Evolutionary conservation across 805 yeast genomes (phyloP), one percentile per base, ranked within the genome.

Genomic region (Starmerella riodocensis): DNA sequence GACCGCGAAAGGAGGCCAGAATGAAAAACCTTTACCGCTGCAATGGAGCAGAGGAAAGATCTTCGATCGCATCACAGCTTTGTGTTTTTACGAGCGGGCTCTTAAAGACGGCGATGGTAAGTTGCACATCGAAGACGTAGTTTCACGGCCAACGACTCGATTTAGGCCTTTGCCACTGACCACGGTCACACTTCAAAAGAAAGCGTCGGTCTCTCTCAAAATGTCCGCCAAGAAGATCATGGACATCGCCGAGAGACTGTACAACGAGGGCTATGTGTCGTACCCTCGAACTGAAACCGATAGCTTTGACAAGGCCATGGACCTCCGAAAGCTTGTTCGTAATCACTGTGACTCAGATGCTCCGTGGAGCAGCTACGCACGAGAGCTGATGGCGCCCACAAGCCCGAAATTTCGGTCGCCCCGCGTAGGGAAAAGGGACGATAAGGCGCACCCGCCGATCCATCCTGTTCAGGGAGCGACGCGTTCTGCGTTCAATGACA

Each of bases 201-300:
- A 75, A 45, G 93, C 96, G 48, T 71, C 95, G 0, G 63, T 71
- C 21, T 71, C 63, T 50, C 75, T 86, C 54, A 79, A 75, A 46
- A 60, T 84, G 66, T 72, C 81, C 51, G 91, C 97, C 0, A 85
- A 86, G 52, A 69, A 68, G 34, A 74, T 94, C 2, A 63, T 91
- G 51, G 73, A 71, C 20, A 42, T 53, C 0, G 98, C 99, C 0
- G 98, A 91, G 58, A 72, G 71, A 47, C 66, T 91, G 19, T 91
- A 91, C 57, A 85, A 79, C 42, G 66, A 70, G 34, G 98, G 98
- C 0, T 83, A 74, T 53, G 65, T 91, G 1, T 85, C 96, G 0
- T 91, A 91, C 56, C 99, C 99, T 3, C 78, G 99, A 65, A 91
- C 99, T 0, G 99, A 91, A 55, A 91, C 99, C 0, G 96, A 91